Conservation (phyloP, 2,329 filamentous ascomycete genomes). For the Trichoderma simmonsii region DNA sequence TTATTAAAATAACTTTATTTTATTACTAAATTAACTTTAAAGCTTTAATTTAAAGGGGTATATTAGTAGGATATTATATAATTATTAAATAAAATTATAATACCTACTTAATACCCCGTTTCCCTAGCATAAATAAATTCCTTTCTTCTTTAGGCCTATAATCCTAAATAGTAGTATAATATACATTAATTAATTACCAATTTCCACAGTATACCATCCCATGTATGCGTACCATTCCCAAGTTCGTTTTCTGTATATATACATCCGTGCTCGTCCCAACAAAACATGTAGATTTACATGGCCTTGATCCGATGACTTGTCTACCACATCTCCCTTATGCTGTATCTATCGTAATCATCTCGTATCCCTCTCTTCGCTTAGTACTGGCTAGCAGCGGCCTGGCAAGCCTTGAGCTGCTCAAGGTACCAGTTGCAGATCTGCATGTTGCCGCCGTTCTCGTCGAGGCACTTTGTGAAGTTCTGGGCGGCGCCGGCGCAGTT, state of each 20-base stretch:
- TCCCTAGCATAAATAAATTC: no score
- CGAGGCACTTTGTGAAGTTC: conserved; percentile 93
- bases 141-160: no score
- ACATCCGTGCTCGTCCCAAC: background rate
- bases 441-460: conserved; percentile 91
- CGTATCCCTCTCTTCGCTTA: conserved; percentile 37
- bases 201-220: no score
- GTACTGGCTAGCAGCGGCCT: conserved; percentile 71
- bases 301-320: background rate
- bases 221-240: background rate
- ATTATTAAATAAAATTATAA: no score
- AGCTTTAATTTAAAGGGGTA: no score
- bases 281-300: background rate
- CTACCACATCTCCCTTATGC: background rate
- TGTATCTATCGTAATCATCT: background rate
- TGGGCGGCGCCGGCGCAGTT: conserved; percentile 78
- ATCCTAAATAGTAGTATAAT: no score
- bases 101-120: no score
- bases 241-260: background rate
- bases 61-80: no score
- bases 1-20: no score
- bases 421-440: conserved; percentile 97
- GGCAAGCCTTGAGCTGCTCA: conserved; percentile 92
- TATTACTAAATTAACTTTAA: no score
- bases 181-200: no score